Evolutionary conservation across 208 protist species (phyloP), one percentile per base, ranked within the genome.

Genomic region (Angomonas ambiguus): DNA sequence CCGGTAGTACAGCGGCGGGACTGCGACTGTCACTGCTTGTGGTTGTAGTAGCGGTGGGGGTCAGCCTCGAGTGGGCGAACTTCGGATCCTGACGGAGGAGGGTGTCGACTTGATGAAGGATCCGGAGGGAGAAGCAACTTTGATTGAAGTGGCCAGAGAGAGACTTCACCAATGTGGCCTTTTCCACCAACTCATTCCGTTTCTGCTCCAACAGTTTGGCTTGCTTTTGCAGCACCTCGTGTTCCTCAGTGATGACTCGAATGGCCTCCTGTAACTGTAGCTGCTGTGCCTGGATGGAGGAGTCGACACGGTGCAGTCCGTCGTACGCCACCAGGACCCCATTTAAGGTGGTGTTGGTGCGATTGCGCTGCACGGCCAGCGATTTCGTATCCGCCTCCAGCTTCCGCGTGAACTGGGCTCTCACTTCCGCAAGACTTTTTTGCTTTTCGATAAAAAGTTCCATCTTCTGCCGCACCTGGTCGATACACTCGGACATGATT

Each of bases 241-340:
- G 10, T 45, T 10, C 48, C 34, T 22, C 63, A 64, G 31, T 49
- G 55, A 38, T 28, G 34, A 2, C 45, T 56, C 70, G 65, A 5
- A 74, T 66, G 31, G 34, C 53, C 33, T 61, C 32, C 28, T 63
- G 59, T 4, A 67, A 64, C 18, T 38, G 11, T 28, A 51, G 49
- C 42, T 72, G 71, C 49, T 72, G 74, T 20, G 58, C 67, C 58
- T 76, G 68, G 13, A 74, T 41, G 49, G 71, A 65, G 20, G 69
- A 63, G 22, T 65, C 42, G 0, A 53, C 57, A 13, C 38, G 61
- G 18, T 69, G 56, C 22, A 85, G 64, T 10, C 51, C 32, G 20
- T 85, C 69, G 56, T 78, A 78, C 10, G 34, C 20, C 5, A 53
- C 61, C 35, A 85, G 71, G 6, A 79, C 62, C 11, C 34, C 56